Evolutionary conservation across 2,329 filamentous ascomycete species (phyloP).

Genomic region (Xylaria sp.): DNA sequence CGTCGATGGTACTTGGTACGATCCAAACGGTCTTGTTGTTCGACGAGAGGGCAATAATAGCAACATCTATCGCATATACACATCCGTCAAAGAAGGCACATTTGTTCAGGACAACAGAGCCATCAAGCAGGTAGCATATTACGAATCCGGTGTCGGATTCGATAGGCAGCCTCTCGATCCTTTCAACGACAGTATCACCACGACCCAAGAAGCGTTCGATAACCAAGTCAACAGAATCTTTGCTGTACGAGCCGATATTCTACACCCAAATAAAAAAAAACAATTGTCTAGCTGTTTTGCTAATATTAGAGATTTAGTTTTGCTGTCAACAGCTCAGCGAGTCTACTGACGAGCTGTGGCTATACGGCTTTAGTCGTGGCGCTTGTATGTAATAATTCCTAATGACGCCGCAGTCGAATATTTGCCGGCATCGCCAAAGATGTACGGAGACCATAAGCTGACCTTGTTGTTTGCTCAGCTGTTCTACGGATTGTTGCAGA

Average conservation of each 20-base stretch:
- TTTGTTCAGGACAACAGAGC: conserved; percentile 31
- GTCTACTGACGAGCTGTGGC: conserved; percentile 45
- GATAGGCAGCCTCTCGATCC: conserved; percentile 27
- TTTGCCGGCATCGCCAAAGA: not conserved
- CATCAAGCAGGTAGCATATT: conserved; percentile 31
- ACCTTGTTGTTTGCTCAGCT: conserved; percentile 1
- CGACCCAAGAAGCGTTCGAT: conserved; percentile 25
- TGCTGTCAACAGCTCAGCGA: conserved; percentile 30
- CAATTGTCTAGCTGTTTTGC: not conserved
- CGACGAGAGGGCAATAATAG: conserved; percentile 32
- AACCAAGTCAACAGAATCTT: conserved; percentile 34
- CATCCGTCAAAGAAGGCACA: conserved; percentile 29
- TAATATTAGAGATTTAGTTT: conserved; percentile 22
- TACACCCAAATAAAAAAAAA: not conserved
- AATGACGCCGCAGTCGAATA: not conserved
- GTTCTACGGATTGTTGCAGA: conserved; percentile 48
- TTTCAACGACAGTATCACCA: conserved; percentile 31
- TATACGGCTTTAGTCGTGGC: conserved; percentile 49
- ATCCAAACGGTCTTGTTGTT: conserved; percentile 25
- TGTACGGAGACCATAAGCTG: conserved; percentile 5
- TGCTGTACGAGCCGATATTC: conserved; percentile 23
- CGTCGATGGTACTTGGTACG: conserved; percentile 33
- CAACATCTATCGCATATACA: conserved; percentile 32
- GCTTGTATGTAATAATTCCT: conserved; percentile 38
- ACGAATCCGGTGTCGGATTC: conserved; percentile 32